These are phyloP conservation scores for Hyaloperonospora brassicae DNA, from an alignment of 352 stramenopile species.

Conservation along the genomic window DNA sequence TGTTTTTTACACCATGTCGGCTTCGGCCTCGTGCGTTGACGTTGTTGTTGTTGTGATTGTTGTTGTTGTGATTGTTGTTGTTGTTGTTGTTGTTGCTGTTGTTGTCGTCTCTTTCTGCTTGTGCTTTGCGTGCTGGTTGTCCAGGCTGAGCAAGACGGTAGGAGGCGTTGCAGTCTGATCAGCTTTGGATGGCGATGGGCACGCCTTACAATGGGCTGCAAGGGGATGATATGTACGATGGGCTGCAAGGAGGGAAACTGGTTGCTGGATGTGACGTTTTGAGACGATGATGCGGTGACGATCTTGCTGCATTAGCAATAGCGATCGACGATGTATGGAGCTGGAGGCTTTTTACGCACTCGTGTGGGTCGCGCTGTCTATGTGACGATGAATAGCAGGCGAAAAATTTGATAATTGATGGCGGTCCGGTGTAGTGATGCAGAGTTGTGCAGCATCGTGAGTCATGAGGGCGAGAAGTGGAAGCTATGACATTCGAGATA, in stretches of 20 bases:
- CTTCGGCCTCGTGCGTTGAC: conserved; percentile 13
- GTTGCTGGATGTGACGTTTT: conserved; percentile 77
- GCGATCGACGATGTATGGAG: no score
- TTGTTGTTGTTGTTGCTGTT: no score
- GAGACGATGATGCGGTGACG: conserved; percentile 50
- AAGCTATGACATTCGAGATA: conserved; percentile 90
- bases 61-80: no score
- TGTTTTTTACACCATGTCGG: conserved; percentile 26
- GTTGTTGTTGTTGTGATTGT: no score
- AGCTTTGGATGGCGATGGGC: no score
- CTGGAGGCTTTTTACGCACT: no score
- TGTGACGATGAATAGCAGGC: no score
- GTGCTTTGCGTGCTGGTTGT: conserved; percentile 37
- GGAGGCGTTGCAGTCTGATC: conserved; percentile 88
- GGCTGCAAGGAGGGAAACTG: conserved; percentile 91
- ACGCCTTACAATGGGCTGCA: conserved; percentile 6
- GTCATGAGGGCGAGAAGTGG: conserved; percentile 97
- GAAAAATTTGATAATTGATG: no score
- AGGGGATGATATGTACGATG: conserved; percentile 88
- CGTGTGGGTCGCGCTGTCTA: no score
- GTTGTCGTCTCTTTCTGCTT: not conserved
- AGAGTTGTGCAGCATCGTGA: conserved; percentile 91
- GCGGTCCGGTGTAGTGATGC: not conserved
- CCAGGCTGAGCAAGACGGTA: conserved; percentile 90
- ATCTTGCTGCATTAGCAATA: conserved; percentile 79